These are phyloP conservation scores for Neophaeococcomyces mojaviensis DNA, from an alignment of 2,329 filamentous ascomycete species.

Conservation along the genomic window DNA sequence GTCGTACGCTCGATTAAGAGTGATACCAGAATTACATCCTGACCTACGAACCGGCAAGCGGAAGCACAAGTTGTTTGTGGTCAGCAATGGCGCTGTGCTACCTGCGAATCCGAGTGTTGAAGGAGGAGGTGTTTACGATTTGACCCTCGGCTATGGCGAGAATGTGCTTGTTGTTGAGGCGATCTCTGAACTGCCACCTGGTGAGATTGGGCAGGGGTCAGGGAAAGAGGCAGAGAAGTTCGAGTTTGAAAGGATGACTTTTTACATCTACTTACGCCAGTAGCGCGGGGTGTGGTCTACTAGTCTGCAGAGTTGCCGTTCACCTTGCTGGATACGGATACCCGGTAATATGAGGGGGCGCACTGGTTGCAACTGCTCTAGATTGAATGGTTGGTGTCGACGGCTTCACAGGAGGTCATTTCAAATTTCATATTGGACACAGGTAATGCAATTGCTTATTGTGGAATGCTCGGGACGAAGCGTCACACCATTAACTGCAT, in stretches of 20 bases:
- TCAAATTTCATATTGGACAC: too few species aligned
- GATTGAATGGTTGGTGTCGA: too few species aligned
- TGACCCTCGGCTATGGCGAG: constrained; percentile 61
- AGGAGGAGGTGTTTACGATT: constrained; percentile 66
- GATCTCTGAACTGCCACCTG: constrained; percentile 58
- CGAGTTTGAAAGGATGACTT: constrained; percentile 70
- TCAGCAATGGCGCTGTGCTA: constrained; percentile 15
- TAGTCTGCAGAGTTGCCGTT: too few species aligned
- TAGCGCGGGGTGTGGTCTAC: neutral
- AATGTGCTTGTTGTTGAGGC: constrained; percentile 75
- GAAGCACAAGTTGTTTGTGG: constrained; percentile 16
- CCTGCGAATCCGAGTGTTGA: constrained; percentile 30
- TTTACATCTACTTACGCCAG: constrained; percentile 60
- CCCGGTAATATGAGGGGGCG: too few species aligned
- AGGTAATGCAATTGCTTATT: too few species aligned
- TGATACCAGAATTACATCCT: constrained; percentile 31
- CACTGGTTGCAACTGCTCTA: too few species aligned
- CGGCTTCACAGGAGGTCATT: too few species aligned
- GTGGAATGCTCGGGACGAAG: too few species aligned
- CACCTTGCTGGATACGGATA: too few species aligned
- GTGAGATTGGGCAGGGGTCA: constrained; percentile 44
- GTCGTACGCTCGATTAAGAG: constrained; percentile 62
- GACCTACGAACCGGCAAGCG: constrained; percentile 13
- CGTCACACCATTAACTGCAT: too few species aligned
- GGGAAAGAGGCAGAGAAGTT: constrained; percentile 51